Evolutionary conservation across 495 filamentous ascomycete genomes (phyloP).

Genomic region (Clavariopsis aquatica): DNA sequence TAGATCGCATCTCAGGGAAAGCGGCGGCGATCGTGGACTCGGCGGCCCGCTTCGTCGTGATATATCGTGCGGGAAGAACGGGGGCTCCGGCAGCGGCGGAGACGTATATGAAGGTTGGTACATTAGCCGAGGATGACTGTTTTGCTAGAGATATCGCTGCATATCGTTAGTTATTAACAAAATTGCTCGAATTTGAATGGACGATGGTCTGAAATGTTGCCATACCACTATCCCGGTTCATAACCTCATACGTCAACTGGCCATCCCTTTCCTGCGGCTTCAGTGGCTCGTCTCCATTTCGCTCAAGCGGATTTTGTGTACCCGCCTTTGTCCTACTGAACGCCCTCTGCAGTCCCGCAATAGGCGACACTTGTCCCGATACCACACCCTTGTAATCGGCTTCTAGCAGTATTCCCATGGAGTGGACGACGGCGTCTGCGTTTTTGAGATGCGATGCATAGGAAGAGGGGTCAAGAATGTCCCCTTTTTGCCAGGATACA

Average conservation of each 20-base stretch:
- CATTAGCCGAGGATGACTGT: constrained; percentile 65
- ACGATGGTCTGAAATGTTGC: background rate
- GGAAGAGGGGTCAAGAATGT: constrained; percentile 77
- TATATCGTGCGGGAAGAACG: constrained; percentile 79
- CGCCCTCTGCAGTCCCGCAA: constrained; percentile 72
- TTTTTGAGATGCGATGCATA: constrained; percentile 71
- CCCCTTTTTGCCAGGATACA: constrained; percentile 82
- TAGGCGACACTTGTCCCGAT: constrained; percentile 72
- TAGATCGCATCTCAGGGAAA: constrained; percentile 70
- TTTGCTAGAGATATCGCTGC: constrained; percentile 77
- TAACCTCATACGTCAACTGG: constrained; percentile 93
- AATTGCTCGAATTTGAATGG: too few relatives aligned
- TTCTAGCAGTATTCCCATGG: constrained; percentile 93
- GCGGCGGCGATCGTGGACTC: constrained; percentile 72
- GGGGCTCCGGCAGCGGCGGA: constrained; percentile 85
- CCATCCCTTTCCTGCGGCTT: constrained; percentile 64
- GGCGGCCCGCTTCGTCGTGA: constrained; percentile 88
- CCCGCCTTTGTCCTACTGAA: constrained; percentile 68
- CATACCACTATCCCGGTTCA: constrained; percentile 85
- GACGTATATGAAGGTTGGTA: constrained; percentile 77
- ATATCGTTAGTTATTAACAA: background rate
- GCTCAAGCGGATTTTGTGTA: constrained; percentile 66
- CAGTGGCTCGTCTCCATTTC: constrained; percentile 58
- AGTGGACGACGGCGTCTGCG: constrained; percentile 85
- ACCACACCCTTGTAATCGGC: constrained; percentile 96